Evolutionary conservation across 768 basidiomycete genomes (phyloP), one percentile per base, ranked within the genome.

Genomic region (Tulasnella sp.): DNA sequence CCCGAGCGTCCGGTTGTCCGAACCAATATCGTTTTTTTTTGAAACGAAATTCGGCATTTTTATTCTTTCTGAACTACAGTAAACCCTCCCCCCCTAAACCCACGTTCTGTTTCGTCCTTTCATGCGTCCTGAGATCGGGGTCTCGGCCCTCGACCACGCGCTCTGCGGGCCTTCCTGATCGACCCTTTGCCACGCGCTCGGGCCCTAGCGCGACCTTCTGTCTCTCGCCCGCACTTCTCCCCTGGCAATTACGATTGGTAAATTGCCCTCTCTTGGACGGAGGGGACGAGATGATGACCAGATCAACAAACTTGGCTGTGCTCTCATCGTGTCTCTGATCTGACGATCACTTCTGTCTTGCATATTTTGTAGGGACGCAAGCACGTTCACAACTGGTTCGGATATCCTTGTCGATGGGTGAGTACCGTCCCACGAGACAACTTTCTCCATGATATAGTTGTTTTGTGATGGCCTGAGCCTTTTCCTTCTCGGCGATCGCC

Each of bases 321-420:
- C 64, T 19, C 37, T 62, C 34, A 36, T 71, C 62, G 42, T 59
- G 35, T 34, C 35, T 19, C 35, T 65, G 29, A 65, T 65, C 59
- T 71, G 29, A 41, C n/a, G 35, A 35, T 71, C 69, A 68, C 69
- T 71, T 41, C 37, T 62, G 34, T 42, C 40, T 72, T 34, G 37
- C 34, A 22, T 59, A 32, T 71, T 36, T 3, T 35, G n/a, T 59
- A 73, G 72, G 39, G 72, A 73, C n/a, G 72, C 72, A 66, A 73
- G 71, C 62, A 41, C 72, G 22, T 73, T 73, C 72, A 73, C 70
- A 8, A 73, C 72, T 26, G 72, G 72, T 22, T 32, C 72, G 32
- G 72, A 73, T 71, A 73, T 73, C 69, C 71, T 73, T 17, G 65
- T 73, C 34, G 72, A 73, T 62, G 72, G 72, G 72, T 73, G 42